Percentiles rank a stretch among this genome's conserved stretches.
phyloP scores from a whole-genome alignment of 352 stramenopile genomes.

The Phytophthora crassamura region DNA sequence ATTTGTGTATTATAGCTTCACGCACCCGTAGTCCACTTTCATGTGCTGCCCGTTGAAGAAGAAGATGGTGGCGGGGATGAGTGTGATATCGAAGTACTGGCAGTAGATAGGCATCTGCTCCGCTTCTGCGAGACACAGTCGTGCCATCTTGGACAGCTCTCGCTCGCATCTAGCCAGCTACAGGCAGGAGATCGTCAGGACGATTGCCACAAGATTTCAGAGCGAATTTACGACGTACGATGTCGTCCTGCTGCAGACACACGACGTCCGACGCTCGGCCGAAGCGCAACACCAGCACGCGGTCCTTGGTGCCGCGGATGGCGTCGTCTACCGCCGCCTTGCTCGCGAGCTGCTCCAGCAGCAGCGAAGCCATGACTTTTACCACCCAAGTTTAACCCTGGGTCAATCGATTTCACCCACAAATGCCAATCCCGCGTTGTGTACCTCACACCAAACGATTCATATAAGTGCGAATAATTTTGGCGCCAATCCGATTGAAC shows the following conservation, averaged over 20 bases:
- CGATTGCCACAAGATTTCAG: neutral
- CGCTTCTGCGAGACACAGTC: constrained; percentile 76
- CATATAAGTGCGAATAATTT: constrained; percentile 16
- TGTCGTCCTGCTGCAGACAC: constrained; percentile 87
- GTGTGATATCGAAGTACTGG: constrained; percentile 91
- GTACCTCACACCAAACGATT: too few relatives aligned
- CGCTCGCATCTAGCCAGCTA: constrained; percentile 81
- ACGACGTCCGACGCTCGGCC: constrained; percentile 64
- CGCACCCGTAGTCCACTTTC: constrained; percentile 90
- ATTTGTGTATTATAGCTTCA: neutral
- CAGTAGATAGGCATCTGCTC: constrained; percentile 81
- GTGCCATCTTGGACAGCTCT: constrained; percentile 82
- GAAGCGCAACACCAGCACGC: constrained; percentile 86
- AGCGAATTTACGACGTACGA: constrained; percentile 47
- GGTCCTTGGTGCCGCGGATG: constrained; percentile 82
- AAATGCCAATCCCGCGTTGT: too few relatives aligned
- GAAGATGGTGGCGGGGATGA: constrained; percentile 87
- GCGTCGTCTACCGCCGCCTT: constrained; percentile 80
- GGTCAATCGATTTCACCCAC: too few relatives aligned
- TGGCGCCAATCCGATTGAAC: constrained; percentile 45
- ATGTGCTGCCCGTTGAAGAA: constrained; percentile 91
- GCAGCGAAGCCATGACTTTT: constrained; percentile 62
- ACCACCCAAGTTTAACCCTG: too few relatives aligned
- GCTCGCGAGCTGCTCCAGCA: constrained; percentile 67
- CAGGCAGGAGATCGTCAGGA: constrained; percentile 1